Conservation (phyloP, 2,329 filamentous ascomycete genomes). For the Lachnellula subtilissima region DNA sequence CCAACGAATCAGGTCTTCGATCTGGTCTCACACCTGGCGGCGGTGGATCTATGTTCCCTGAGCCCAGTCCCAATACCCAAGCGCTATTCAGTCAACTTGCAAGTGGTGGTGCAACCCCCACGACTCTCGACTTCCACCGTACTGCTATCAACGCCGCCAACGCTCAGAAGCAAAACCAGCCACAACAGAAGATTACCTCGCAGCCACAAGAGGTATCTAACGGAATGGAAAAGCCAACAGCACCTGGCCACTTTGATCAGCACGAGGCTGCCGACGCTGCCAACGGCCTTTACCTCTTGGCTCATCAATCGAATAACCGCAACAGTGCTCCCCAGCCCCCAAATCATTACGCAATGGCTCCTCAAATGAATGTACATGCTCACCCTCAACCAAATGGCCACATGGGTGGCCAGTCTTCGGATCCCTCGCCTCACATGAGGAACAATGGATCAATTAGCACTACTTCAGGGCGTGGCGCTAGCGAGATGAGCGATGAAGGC, state of each 20-base stretch:
- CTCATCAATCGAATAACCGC: conserved; percentile 58
- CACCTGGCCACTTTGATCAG: conserved; percentile 69
- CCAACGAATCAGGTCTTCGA: conserved; percentile 90
- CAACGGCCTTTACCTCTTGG: conserved; percentile 88
- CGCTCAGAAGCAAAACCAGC: conserved; percentile 49
- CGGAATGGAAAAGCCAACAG: conserved; percentile 39
- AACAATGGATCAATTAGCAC: conserved; percentile 42
- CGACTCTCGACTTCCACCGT: conserved; percentile 89
- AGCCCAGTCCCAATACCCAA: conserved; percentile 80
- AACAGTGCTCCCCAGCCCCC: conserved; percentile 43
- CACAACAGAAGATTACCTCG: conserved; percentile 37
- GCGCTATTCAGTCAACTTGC: conserved; percentile 75
- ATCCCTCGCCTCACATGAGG: conserved; percentile 46
- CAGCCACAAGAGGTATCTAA: conserved; percentile 46
- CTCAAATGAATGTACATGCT: conserved; percentile 29
- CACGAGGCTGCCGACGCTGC: conserved; percentile 91
- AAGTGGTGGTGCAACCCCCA: conserved; percentile 79
- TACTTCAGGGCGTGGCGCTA: conserved; percentile 48
- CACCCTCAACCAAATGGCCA: conserved; percentile 24
- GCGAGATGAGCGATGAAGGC: conserved; percentile 67
- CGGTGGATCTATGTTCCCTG: conserved; percentile 95
- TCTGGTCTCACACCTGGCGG: conserved; percentile 91
- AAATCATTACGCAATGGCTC: conserved; percentile 27
- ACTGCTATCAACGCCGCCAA: conserved; percentile 80
- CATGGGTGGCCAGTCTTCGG: conserved; percentile 18